Conservation (phyloP, 2,329 filamentous ascomycete genomes). For the Xylariales sp. region DNA sequence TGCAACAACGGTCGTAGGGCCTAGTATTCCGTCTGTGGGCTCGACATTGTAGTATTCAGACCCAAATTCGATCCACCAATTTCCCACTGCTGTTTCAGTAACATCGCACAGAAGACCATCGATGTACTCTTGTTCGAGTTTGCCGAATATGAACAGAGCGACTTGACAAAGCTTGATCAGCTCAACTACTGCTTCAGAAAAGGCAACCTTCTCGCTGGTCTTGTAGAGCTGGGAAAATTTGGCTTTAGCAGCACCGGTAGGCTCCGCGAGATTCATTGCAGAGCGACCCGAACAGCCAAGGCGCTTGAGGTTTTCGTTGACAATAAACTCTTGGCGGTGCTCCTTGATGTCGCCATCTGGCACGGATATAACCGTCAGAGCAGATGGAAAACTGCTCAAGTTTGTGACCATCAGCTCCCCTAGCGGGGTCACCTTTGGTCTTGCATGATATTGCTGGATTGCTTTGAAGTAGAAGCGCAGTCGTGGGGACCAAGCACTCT, state of each 20-base stretch:
- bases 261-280: constrained; percentile 74
- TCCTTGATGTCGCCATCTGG: constrained; percentile 80
- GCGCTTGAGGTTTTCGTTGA: constrained; percentile 91
- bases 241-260: constrained; percentile 75
- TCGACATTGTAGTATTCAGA: constrained; percentile 90
- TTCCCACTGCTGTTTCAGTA: constrained; percentile 82
- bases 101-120: constrained; percentile 91
- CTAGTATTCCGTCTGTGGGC: constrained; percentile 86
- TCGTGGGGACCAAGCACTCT: constrained; percentile 72
- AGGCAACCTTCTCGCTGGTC: constrained; percentile 75
- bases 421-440: constrained; percentile 73
- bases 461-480: constrained; percentile 82
- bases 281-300: constrained; percentile 88
- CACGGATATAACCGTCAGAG: constrained; percentile 85
- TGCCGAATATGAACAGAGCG: constrained; percentile 81
- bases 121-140: constrained; percentile 81
- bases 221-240: constrained; percentile 92
- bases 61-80: constrained; percentile 96
- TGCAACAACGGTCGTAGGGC: constrained; percentile 85
- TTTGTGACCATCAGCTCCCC: constrained; percentile 94
- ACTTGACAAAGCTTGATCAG: constrained; percentile 89
- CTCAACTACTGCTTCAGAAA: constrained; percentile 77
- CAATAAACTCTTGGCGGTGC: constrained; percentile 79
- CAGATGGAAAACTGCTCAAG: constrained; percentile 84
- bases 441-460: constrained; percentile 78